A percentile compares a stretch with the other conserved stretches of the same genome.
These are phyloP conservation scores for Diplodia intermedia DNA, from an alignment of 2,329 filamentous ascomycete species.

Conservation along the genomic window DNA sequence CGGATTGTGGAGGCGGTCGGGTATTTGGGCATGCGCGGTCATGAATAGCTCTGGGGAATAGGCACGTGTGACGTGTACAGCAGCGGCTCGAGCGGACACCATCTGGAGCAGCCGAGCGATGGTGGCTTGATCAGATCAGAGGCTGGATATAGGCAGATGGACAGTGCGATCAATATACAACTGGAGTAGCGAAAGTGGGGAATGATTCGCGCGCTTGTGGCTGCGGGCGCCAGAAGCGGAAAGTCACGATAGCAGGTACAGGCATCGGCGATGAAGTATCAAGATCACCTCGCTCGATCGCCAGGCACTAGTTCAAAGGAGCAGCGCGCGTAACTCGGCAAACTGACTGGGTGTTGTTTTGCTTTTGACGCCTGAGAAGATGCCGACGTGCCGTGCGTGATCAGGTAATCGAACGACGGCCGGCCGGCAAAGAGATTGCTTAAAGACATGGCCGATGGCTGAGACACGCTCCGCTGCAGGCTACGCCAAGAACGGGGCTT, in stretches of 20 bases:
- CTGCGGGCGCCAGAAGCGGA: constrained; percentile 23
- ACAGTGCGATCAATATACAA: constrained; percentile 29
- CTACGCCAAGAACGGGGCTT: constrained; percentile 15
- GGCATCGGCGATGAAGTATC: constrained; percentile 11
- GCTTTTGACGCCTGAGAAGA: constrained; percentile 11
- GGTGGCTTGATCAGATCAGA: constrained; percentile 27
- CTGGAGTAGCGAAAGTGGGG: constrained; percentile 28
- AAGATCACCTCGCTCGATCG: neutral
- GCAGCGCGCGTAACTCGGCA: neutral
- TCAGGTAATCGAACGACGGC: constrained; percentile 5
- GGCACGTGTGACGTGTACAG: constrained; percentile 30
- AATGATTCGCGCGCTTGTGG: constrained; percentile 27
- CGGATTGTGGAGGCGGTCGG: constrained; percentile 18
- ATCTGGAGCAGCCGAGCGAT: constrained; percentile 22
- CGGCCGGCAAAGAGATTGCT: constrained; percentile 14
- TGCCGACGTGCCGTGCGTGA: constrained; percentile 4
- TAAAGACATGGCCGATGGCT: constrained; percentile 26
- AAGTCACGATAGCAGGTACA: constrained; percentile 30
- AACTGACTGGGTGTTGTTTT: constrained; percentile 21
- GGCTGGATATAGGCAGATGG: constrained; percentile 28
- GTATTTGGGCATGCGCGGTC: constrained; percentile 8
- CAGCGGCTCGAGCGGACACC: constrained; percentile 22
- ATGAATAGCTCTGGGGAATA: constrained; percentile 16
- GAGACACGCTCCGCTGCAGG: constrained; percentile 31
- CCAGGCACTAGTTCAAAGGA: neutral